Conservation (phyloP, 805 yeast species). For the Crinitomyces ghanaensis region DNA sequence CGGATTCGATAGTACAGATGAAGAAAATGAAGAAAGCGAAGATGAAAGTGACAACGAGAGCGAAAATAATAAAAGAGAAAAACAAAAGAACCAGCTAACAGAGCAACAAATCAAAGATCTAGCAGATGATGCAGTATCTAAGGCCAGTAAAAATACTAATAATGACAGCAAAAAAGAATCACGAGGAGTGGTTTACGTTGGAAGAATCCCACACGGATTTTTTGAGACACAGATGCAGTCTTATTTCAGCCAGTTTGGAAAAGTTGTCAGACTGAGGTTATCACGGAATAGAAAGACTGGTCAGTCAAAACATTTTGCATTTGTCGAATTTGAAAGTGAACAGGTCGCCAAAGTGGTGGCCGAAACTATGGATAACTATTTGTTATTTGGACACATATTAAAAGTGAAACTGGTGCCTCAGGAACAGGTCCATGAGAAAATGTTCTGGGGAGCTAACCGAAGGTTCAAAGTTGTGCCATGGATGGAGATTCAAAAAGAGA, state of each 20-base stretch:
- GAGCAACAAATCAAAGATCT: slow-evolving; percentile 9
- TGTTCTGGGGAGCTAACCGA: slow-evolving; percentile 46
- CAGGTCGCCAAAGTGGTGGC: slow-evolving; percentile 81
- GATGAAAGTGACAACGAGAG: slow-evolving; percentile 13
- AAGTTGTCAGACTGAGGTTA: slow-evolving; percentile 60
- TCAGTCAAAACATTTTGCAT: slow-evolving; percentile 82
- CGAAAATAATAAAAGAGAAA: slow-evolving; percentile 1
- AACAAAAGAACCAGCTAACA: slow-evolving; percentile 7
- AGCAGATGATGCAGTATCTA: slow-evolving; percentile 5
- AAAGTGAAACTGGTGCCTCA: slow-evolving; percentile 49
- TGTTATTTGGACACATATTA: slow-evolving; percentile 76
- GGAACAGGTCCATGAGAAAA: slow-evolving; percentile 31
- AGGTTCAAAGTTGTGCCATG: slow-evolving; percentile 51
- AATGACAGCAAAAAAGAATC: slow-evolving; percentile 12
- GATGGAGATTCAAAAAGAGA: slow-evolving; percentile 40
- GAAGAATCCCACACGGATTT: slow-evolving; percentile 88
- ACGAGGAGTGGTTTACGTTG: slow-evolving; percentile 68
- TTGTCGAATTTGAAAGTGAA: slow-evolving; percentile 62
- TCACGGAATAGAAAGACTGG: slow-evolving; percentile 89
- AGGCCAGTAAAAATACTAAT: slow-evolving; percentile 15
- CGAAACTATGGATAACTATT: slow-evolving; percentile 92
- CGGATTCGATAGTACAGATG: slow-evolving; percentile 20
- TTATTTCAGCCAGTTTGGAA: slow-evolving; percentile 88
- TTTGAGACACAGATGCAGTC: slow-evolving; percentile 59
- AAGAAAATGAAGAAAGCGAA: slow-evolving; percentile 20